phyloP scores from a whole-genome alignment of 1,284 basidiomycete species.

The Coniferiporia sulphurascens region DNA sequence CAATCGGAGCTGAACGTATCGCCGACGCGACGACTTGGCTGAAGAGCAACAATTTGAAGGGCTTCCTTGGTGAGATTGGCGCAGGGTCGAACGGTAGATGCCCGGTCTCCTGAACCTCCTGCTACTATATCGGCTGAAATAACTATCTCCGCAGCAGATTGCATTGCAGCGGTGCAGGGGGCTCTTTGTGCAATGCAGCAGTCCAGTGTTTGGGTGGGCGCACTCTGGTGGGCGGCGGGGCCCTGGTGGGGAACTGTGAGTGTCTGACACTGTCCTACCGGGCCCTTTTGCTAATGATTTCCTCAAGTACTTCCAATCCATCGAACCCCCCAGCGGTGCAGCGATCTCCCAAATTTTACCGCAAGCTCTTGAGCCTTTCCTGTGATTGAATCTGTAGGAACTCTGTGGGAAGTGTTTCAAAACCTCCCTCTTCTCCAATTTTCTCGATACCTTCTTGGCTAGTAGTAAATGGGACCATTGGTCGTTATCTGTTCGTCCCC shows the following conservation, averaged over 20 bases:
- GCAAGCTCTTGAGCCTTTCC: constrained; percentile 51
- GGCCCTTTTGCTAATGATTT: constrained; percentile 15
- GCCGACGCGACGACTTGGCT: constrained; percentile 54
- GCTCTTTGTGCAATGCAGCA: constrained; percentile 56
- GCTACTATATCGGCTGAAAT: background rate
- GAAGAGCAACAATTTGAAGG: constrained; percentile 52
- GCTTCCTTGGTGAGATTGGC: constrained; percentile 62
- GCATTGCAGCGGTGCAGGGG: constrained; percentile 49
- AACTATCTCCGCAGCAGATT: constrained; percentile 25
- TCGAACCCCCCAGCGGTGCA: constrained; percentile 55
- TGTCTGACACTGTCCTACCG: constrained; percentile 19
- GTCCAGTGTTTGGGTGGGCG: constrained; percentile 54
- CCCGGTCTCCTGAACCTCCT: background rate
- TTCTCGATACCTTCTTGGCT: background rate
- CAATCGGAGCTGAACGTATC: constrained; percentile 54
- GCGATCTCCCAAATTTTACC: constrained; percentile 49
- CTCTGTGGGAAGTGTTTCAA: background rate
- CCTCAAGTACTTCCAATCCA: constrained; percentile 53
- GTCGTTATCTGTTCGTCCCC: background rate
- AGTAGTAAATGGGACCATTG: background rate
- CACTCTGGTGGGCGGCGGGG: constrained; percentile 56
- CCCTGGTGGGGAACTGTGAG: constrained; percentile 58
- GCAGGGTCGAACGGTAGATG: constrained; percentile 46
- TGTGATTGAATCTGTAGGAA: constrained; percentile 31
- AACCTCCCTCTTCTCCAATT: background rate